Conservation (phyloP, 1,139 yeast genomes). For the Arxiozyma slooffiae region DNA sequence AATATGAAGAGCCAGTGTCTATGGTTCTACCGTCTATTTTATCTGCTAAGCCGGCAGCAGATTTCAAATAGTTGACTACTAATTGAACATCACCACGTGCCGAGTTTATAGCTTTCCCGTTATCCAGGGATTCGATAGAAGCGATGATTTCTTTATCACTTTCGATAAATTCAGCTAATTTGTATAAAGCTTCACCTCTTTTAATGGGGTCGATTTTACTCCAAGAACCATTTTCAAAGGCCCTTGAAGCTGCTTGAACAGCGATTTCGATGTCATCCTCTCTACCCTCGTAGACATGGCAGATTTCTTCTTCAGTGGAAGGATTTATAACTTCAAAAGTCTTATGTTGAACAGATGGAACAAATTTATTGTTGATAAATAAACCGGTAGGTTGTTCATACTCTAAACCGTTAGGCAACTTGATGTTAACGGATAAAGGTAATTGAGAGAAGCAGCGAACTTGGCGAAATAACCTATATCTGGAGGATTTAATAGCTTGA, state of each 20-base stretch:
- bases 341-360: slow-evolving; percentile 33
- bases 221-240: slow-evolving; percentile 35
- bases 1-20: slow-evolving; percentile 46
- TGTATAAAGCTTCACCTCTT: slow-evolving; percentile 45
- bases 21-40: slow-evolving; percentile 56
- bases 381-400: slow-evolving; percentile 44
- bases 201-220: slow-evolving; percentile 36
- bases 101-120: slow-evolving; percentile 56
- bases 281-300: slow-evolving; percentile 38
- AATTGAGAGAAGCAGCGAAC: slow-evolving; percentile 23
- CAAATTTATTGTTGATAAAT: slow-evolving; percentile 38
- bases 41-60: slow-evolving; percentile 72
- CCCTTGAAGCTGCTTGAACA: slow-evolving; percentile 38
- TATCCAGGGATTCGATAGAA: slow-evolving; percentile 63
- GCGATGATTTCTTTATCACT: slow-evolving; percentile 43
- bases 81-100: slow-evolving; percentile 48
- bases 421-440: slow-evolving; percentile 33
- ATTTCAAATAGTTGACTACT: slow-evolving; percentile 47
- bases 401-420: slow-evolving; percentile 43
- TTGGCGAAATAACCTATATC: slow-evolving; percentile 5
- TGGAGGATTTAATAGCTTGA: background rate
- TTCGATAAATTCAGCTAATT: slow-evolving; percentile 53
- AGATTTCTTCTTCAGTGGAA: slow-evolving; percentile 39
- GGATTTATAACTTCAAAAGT: slow-evolving; percentile 39
- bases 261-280: slow-evolving; percentile 43